Conservation (phyloP, 73 alveolate genomes). For the Symbiodinium pilosum region DNA sequence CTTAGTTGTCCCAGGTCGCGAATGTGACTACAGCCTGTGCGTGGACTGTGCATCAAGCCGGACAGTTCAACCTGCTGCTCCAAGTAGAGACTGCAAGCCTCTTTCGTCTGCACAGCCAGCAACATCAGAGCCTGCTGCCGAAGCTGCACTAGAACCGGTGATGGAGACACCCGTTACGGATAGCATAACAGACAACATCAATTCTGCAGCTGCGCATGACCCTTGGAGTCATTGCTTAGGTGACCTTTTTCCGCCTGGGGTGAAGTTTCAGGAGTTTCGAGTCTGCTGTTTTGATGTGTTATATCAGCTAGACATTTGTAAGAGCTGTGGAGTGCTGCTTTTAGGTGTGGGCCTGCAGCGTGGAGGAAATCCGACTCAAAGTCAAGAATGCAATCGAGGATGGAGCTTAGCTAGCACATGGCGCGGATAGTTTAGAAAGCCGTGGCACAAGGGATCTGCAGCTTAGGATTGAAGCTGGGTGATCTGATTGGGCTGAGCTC, state of each 20-base stretch:
- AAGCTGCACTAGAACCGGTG: background rate
- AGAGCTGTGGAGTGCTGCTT: too few relatives aligned
- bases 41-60: background rate
- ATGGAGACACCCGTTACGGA: background rate
- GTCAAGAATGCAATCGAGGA: background rate
- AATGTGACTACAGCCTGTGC: constrained; percentile 61
- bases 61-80: background rate
- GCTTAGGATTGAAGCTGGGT: background rate
- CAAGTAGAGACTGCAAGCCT: too few relatives aligned
- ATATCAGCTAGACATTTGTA: too few relatives aligned
- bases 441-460: background rate
- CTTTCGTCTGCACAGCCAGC: constrained; percentile 6
- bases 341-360: background rate
- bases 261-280: too few relatives aligned
- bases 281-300: too few relatives aligned
- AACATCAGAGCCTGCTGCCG: background rate
- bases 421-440: background rate
- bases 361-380: background rate
- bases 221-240: background rate
- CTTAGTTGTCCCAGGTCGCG: constrained; percentile 20
- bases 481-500: background rate
- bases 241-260: too few relatives aligned
- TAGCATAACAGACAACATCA: background rate
- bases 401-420: background rate
- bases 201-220: background rate